Conservation (phyloP, 1,284 basidiomycete genomes). For the Puccinia coronata region DNA sequence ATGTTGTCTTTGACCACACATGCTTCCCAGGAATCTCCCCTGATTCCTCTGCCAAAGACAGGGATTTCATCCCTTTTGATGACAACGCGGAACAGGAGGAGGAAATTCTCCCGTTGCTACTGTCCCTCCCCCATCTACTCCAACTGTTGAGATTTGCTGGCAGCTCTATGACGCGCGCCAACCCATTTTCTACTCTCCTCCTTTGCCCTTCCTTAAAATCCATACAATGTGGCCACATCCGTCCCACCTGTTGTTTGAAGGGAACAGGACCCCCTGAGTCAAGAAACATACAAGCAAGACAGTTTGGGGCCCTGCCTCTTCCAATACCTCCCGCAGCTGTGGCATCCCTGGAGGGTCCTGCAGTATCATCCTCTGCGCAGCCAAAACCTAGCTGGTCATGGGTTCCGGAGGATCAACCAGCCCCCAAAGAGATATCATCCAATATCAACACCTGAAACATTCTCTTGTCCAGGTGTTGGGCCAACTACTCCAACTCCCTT, state of each 20-base stretch:
- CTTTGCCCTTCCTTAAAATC: not conserved
- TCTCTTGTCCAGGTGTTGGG: not conserved
- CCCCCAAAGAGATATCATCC: not conserved
- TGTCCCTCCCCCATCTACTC: too few species aligned
- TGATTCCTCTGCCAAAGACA: not conserved
- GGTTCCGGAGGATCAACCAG: not conserved
- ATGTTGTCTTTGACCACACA: not conserved
- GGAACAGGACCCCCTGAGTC: too few species aligned
- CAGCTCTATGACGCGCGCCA: too few species aligned
- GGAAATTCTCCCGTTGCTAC: too few species aligned
- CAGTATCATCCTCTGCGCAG: not conserved
- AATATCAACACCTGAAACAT: not conserved
- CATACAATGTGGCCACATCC: not conserved
- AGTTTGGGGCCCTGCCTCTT: not conserved
- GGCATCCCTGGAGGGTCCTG: not conserved
- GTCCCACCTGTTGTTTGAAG: not conserved
- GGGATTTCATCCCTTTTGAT: not conserved
- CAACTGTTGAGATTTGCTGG: not conserved
- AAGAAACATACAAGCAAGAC: too few species aligned
- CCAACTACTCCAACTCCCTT: not conserved
- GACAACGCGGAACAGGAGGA: not conserved
- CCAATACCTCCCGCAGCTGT: not conserved
- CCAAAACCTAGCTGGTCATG: not conserved
- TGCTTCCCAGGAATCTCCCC: slow-evolving; percentile 11
- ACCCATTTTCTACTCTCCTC: not conserved